Evolutionary conservation across 345 rosid genomes (phyloP), one percentile per base, ranked within the genome.

Genomic region (Corymbia maculata): DNA sequence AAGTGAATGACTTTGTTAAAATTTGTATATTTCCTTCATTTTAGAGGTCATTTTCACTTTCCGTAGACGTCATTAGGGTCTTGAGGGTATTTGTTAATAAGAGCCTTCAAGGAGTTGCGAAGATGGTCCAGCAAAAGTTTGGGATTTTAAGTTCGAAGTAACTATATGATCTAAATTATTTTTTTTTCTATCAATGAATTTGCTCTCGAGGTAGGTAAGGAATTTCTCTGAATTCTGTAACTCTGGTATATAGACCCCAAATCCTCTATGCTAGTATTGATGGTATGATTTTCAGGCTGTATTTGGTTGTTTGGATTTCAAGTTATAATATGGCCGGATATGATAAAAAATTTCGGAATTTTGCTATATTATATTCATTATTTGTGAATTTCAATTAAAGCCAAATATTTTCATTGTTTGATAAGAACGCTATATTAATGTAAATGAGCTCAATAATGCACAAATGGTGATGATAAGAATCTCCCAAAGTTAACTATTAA

Each of bases 301-400:
- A 9, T 16, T 8, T 68, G 3, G 0, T 32, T 2, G 2, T 68
- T 2, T 16, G 19, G 19, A 68, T 16, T 68, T 68, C 12, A 30
- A 68, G 44, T 2, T 0, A 32, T 0, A 8, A 4, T 16, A 2
- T 1, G 22, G 7, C 45, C 16, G 9, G 44, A 32, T 8, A 14
- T 0, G 0, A 66, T 30, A 66, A n/a, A 4, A 66, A 66, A 66
- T 66, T 32, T 4, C 3, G 1, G 2, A 14, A 66, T 15, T 15
- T 66, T 1, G 4, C 2, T 14, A 30, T 66, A 32, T 66, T 2
- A 5, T 66, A 66, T 30, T 0, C 2, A 7, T 66, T 14, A 42
- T 32, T 30, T 66, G 42, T 19, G 21, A 32, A 30, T 68, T 68
- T 9, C 5, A 16, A 6, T 32, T 32, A 15, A 16, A 68, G 44